phyloP scores from a whole-genome alignment of 163 green algal species.

The Scenedesmus sp. region DNA sequence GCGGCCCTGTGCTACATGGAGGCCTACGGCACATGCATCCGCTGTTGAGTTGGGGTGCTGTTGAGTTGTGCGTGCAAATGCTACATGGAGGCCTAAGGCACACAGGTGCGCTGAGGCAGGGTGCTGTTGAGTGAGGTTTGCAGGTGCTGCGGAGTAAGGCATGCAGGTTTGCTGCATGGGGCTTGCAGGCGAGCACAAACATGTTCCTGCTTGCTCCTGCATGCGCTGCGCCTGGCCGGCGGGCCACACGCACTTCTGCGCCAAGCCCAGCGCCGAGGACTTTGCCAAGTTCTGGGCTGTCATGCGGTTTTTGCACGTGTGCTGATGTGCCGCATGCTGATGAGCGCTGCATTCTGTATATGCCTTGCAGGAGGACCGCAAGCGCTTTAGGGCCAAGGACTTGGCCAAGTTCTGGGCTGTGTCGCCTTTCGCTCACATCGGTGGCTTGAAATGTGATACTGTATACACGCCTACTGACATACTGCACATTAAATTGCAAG shows the following conservation, averaged over 20 bases:
- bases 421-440: neutral
- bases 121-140: too few species aligned
- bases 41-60: slow-evolving; percentile 91
- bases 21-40: neutral
- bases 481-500: slow-evolving; percentile 44
- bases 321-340: neutral
- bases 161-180: too few species aligned
- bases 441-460: neutral
- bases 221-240: too few species aligned
- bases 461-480: too few species aligned
- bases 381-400: slow-evolving; percentile 60
- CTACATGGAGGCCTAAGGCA: slow-evolving; percentile 86
- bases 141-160: too few species aligned
- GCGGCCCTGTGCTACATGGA: too few species aligned
- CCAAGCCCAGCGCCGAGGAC: slow-evolving; percentile 60
- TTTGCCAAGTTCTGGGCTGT: slow-evolving; percentile 67
- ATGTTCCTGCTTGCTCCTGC: too few species aligned
- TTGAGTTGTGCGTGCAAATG: slow-evolving; percentile 82
- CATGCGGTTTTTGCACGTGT: neutral
- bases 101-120: slow-evolving; percentile 51
- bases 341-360: too few species aligned
- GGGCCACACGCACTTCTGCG: too few species aligned
- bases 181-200: too few species aligned
- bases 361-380: slow-evolving; percentile 22
- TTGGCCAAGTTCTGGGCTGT: slow-evolving; percentile 67